A percentile compares a stretch with the other conserved stretches of the same genome.
Conservation (phyloP, 1,284 basidiomycete genomes). For the Golubevia pallescens region DNA sequence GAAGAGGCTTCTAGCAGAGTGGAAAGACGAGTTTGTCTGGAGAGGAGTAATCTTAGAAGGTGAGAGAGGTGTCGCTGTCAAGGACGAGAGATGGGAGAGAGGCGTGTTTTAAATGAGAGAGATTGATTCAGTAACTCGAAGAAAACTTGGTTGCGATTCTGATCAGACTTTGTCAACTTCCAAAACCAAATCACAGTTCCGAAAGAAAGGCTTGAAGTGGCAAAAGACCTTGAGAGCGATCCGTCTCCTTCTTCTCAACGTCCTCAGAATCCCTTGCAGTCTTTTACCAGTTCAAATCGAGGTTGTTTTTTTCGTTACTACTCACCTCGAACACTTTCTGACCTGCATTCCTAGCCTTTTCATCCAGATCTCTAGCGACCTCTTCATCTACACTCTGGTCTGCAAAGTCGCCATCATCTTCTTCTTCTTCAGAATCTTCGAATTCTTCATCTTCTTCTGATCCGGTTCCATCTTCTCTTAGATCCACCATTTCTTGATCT, state of each 20-base stretch:
- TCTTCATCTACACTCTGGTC: neutral
- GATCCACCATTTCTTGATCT: neutral
- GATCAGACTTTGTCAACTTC: too few relatives aligned
- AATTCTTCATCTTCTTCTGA: neutral
- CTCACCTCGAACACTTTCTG: neutral
- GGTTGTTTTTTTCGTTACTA: neutral
- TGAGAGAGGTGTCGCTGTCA: constrained; percentile 36
- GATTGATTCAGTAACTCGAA: neutral
- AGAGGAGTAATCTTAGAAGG: constrained; percentile 35
- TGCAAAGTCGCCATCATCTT: too few relatives aligned
- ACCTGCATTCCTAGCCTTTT: neutral
- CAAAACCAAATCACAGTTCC: too few relatives aligned
- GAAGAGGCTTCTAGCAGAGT: constrained; percentile 32
- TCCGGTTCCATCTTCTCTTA: neutral
- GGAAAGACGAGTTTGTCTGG: constrained; percentile 39
- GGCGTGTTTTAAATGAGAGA: neutral
- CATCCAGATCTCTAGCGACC: neutral
- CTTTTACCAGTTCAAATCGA: too few relatives aligned
- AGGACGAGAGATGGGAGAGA: neutral
- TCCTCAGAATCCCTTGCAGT: too few relatives aligned
- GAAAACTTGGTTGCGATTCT: too few relatives aligned
- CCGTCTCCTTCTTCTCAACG: too few relatives aligned
- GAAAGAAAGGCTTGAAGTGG: too few relatives aligned
- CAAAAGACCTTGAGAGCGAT: neutral
- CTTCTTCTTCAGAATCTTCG: neutral